A percentile compares a stretch with the other conserved stretches of the same genome.
phyloP scores from a whole-genome alignment of 2,329 filamentous ascomycete species.

The Nemania abortiva region DNA sequence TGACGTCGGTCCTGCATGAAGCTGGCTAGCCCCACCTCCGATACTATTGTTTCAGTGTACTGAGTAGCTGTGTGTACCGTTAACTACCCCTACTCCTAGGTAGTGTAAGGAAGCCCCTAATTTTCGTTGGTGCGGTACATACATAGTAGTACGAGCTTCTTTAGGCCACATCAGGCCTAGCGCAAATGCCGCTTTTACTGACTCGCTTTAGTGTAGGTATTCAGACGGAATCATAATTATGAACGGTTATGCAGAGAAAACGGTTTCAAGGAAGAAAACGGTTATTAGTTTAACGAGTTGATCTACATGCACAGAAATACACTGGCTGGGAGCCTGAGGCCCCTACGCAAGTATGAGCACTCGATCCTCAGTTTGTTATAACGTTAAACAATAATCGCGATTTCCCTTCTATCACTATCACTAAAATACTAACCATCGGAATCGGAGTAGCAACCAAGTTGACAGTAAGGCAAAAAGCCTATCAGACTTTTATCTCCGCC shows the following conservation, averaged over 20 bases:
- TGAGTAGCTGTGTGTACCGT: background rate
- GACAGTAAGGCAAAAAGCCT: constrained; percentile 20
- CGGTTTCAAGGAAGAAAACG: too few species aligned
- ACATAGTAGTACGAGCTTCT: too few species aligned
- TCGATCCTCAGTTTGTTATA: constrained; percentile 20
- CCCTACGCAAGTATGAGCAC: constrained; percentile 11
- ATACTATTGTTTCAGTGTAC: background rate
- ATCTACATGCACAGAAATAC: constrained; percentile 19
- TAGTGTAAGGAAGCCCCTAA: too few species aligned
- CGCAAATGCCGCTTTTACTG: too few species aligned
- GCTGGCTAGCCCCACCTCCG: too few species aligned
- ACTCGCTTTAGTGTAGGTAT: too few species aligned
- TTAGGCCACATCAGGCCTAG: background rate
- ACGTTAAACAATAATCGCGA: constrained; percentile 14
- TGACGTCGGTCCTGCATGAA: constrained; percentile 34
- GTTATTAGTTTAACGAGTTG: background rate
- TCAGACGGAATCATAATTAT: too few species aligned
- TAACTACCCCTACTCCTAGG: too few species aligned
- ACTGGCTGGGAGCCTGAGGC: constrained; percentile 10
- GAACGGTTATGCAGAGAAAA: too few species aligned
- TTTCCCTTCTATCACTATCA: constrained; percentile 10
- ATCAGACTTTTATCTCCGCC: constrained; percentile 10
- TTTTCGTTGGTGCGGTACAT: too few species aligned
- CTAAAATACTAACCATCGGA: constrained; percentile 13
- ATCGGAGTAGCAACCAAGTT: constrained; percentile 19